phyloP scores from a whole-genome alignment of 148 eudicot genomes.

The Dianthus caryophyllus region DNA sequence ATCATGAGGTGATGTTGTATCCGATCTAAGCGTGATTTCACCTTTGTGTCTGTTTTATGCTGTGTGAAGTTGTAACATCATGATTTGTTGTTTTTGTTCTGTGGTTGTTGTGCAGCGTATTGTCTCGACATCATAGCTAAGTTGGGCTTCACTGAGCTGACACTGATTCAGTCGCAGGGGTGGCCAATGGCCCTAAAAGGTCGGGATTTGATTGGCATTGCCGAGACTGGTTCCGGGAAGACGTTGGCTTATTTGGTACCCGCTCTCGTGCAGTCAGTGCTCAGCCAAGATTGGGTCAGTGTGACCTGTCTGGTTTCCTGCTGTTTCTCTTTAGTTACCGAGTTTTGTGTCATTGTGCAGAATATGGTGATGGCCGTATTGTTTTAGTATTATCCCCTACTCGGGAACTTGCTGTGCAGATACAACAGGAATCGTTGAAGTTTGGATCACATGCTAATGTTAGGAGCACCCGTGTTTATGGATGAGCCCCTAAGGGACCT shows the following conservation, averaged over 20 bases:
- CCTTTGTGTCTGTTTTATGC: not conserved
- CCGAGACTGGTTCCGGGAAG: conserved; percentile 99
- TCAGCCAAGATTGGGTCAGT: conserved; percentile 82
- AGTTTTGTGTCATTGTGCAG: conserved; percentile 33
- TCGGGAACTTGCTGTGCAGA: conserved; percentile 97
- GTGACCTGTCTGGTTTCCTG: not conserved
- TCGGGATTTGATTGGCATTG: conserved; percentile 93
- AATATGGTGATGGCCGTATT: conserved; percentile 85
- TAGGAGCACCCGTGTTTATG: conserved; percentile 86
- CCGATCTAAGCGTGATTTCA: conserved; percentile 49
- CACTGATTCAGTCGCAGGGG: conserved; percentile 92
- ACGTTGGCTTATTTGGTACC: conserved; percentile 91
- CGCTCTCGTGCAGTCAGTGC: conserved; percentile 88
- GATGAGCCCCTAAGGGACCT: conserved; percentile 98
- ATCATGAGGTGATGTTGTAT: conserved; percentile 31
- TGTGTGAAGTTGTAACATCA: conserved; percentile 7
- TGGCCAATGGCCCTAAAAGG: conserved; percentile 99
- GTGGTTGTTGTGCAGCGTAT: conserved; percentile 44
- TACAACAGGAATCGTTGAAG: conserved; percentile 82
- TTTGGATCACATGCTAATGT: conserved; percentile 60
- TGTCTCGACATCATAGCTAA: conserved; percentile 71
- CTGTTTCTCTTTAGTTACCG: not conserved
- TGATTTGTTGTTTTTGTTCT: conserved; percentile 12
- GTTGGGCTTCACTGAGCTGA: conserved; percentile 87
- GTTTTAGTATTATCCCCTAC: conserved; percentile 89